Percentiles rank a stretch among this genome's conserved stretches.
Evolutionary conservation across 75 land plant species (phyloP).

Genomic region (Chamaecyparis obtusa): DNA sequence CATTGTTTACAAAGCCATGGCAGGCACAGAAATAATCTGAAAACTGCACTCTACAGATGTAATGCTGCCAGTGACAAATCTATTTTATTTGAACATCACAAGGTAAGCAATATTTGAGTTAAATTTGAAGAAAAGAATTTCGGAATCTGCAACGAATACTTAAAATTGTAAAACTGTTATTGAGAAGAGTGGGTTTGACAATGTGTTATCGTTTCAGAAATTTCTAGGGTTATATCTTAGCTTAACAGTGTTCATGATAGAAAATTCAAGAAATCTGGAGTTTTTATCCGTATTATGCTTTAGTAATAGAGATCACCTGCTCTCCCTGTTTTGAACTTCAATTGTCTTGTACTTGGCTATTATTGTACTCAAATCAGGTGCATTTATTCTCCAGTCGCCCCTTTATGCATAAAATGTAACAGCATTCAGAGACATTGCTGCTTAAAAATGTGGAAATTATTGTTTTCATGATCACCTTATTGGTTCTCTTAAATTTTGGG

Average conservation of each 20-base stretch:
- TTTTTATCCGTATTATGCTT: neutral
- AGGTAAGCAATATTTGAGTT: neutral
- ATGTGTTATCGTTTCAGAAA: neutral
- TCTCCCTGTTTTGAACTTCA: too few species aligned
- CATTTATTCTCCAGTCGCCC: too few species aligned
- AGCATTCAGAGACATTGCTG: neutral
- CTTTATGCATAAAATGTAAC: too few species aligned
- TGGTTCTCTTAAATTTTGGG: too few species aligned
- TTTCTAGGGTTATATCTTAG: neutral
- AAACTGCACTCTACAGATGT: neutral
- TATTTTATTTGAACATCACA: neutral
- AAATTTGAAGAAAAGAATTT: neutral
- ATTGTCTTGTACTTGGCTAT: too few species aligned
- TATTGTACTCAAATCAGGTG: neutral
- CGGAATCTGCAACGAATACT: neutral
- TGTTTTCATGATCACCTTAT: too few species aligned
- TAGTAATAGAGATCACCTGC: neutral
- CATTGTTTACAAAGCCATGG: neutral
- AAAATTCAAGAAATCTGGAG: neutral
- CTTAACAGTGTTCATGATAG: neutral
- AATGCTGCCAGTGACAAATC: slow-evolving; percentile 1
- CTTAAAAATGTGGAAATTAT: too few species aligned
- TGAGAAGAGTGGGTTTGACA: neutral
- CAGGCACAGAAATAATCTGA: neutral
- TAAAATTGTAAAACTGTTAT: neutral